Evolutionary conservation across 305 asterid species (phyloP), one percentile per base, ranked within the genome.

Genomic region (Fraxinus greggii): DNA sequence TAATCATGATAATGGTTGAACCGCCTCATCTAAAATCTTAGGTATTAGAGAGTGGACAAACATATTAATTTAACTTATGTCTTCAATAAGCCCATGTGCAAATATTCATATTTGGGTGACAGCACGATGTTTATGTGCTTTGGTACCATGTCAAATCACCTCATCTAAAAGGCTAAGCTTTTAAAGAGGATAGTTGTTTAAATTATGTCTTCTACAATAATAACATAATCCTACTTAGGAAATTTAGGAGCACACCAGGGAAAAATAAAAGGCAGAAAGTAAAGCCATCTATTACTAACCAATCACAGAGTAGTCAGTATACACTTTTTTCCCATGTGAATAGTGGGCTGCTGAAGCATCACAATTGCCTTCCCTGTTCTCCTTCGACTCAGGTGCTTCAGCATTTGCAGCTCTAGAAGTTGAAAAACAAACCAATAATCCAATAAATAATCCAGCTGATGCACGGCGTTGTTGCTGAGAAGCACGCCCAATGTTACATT

Each of bases 271-370:
- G 26, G 59, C 45, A 77, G 26, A 72, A 87, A 28, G 26, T 73
- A 54, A 86, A 85, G 72, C 72, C 56, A 81, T 38, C 83, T 35
- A 63, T 31, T 65, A 86, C 95, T 88, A 40, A 95, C 99, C 94
- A 79, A 86, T 92, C 79, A 95, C 92, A 72, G 93, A 89, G 87
- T 91, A 95, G 91, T 92, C 90, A 1, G 87, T 89, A 82, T 87
- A 84, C 76, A 90, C 87, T 83, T 89, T 88, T 89, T 95, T 95
- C 83, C 90, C 91, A 48, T 88, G 92, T 40, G 94, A 86, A 82
- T 13, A 80, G 40, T 80, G 81, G 36, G 83, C 77, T 15, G 85
- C 67, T 33, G 88, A 85, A 83, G 82, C 81, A 23, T 79, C 85
- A 76, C 81, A 33, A 72, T 75, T 82, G 28, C 63, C 73, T 82